phyloP scores from a whole-genome alignment of 768 basidiomycete genomes.

The Xerocomellus amylosporus region DNA sequence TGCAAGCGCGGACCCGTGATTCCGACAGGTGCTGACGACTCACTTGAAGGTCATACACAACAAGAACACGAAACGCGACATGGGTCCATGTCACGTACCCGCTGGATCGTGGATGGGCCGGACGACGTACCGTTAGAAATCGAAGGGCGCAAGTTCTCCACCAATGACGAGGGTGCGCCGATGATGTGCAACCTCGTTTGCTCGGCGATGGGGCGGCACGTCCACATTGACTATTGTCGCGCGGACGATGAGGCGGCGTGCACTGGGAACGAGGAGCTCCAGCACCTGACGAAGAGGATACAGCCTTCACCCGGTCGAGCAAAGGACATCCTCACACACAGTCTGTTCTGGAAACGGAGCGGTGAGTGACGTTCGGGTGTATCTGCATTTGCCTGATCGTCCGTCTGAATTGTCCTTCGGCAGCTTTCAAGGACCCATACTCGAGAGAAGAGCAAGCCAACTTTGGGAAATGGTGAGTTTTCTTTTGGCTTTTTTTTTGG shows the following conservation, averaged over 20 bases:
- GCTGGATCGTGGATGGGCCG: slow-evolving; percentile 55
- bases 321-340: slow-evolving; percentile 57
- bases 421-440: slow-evolving; percentile 65
- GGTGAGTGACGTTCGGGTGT: slow-evolving; percentile 33
- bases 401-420: background rate
- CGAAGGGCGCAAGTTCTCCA: slow-evolving; percentile 52
- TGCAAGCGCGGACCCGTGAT: fast-evolving
- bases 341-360: slow-evolving; percentile 54
- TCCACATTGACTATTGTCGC: slow-evolving; percentile 57
- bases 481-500: background rate
- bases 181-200: slow-evolving; percentile 63
- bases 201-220: slow-evolving; percentile 52
- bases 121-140: slow-evolving; percentile 51
- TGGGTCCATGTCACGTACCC: slow-evolving; percentile 58
- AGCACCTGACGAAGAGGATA: slow-evolving; percentile 45
- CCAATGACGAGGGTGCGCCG: slow-evolving; percentile 56
- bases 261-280: slow-evolving; percentile 37
- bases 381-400: background rate
- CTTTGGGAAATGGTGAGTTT: slow-evolving; percentile 52
- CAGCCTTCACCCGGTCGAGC: slow-evolving; percentile 43
- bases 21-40: background rate
- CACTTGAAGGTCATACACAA: slow-evolving; percentile 49
- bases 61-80: slow-evolving; percentile 62
- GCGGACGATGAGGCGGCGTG: slow-evolving; percentile 38
- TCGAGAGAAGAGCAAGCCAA: slow-evolving; percentile 53